Evolutionary conservation across 1,139 yeast genomes (phyloP).

Genomic region (Taphrina flavorubra): DNA sequence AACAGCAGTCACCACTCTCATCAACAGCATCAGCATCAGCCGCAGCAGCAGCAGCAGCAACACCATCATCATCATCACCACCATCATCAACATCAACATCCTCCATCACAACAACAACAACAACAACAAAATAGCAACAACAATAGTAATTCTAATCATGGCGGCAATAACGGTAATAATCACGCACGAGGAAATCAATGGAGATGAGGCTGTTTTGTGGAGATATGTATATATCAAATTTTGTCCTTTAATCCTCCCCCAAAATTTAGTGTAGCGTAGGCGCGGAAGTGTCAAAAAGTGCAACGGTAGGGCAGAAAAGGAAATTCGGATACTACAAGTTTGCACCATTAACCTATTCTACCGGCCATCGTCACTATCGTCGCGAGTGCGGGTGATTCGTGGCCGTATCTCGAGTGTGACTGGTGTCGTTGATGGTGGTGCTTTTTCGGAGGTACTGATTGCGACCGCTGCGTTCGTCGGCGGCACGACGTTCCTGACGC

Average conservation of each 20-base stretch:
- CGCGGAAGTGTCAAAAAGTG: neutral
- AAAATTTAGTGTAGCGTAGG: neutral
- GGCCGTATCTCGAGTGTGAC: no score
- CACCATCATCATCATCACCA: neutral
- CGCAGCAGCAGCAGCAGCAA: neutral
- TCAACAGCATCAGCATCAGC: neutral
- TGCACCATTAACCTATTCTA: neutral
- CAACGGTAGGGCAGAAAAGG: no score
- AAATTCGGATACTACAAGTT: no score
- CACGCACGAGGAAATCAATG: constrained; percentile 7
- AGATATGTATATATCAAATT: neutral
- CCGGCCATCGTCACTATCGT: neutral
- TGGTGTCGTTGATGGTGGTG: no score
- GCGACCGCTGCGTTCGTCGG: constrained; percentile 25
- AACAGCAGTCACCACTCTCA: constrained; percentile 2
- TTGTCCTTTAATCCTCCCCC: no score
- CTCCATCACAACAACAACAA: no score
- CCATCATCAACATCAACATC: neutral
- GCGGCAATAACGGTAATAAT: constrained; percentile 10
- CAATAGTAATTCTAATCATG: neutral
- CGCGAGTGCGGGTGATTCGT: neutral
- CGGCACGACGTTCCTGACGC: constrained; percentile 8
- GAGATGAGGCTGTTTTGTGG: neutral
- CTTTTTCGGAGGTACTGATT: constrained; percentile 11
- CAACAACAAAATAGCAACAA: neutral